Evolutionary conservation across 768 basidiomycete species (phyloP).

Genomic region (Pleurotus pulmonarius): DNA sequence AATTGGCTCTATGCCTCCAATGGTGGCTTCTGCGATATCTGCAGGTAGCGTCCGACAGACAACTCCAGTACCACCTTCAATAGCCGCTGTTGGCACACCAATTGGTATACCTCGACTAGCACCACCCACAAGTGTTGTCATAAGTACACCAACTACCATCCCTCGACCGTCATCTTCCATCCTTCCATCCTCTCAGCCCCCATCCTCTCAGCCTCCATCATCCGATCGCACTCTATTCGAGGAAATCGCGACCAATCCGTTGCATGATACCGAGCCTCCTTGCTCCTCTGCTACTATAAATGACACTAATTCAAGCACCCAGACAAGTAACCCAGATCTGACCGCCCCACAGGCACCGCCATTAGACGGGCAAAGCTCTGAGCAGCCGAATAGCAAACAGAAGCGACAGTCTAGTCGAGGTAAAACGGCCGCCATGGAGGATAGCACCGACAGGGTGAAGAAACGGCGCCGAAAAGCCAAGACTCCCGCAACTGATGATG

Average conservation of each 20-base stretch:
- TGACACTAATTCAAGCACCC: neutral
- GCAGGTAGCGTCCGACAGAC: too few species aligned
- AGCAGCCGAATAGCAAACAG: neutral
- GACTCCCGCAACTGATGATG: too few species aligned
- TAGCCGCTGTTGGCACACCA: neutral
- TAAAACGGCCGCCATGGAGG: neutral
- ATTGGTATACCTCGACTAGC: neutral
- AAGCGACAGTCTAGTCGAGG: neutral
- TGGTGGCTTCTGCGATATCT: neutral
- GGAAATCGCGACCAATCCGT: neutral
- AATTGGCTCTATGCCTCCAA: neutral
- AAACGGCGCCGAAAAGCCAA: neutral
- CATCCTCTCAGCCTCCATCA: neutral
- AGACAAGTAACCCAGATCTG: neutral
- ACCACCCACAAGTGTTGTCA: neutral
- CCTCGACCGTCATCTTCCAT: neutral
- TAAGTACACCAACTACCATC: neutral
- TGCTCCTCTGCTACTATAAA: neutral
- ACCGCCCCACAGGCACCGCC: neutral
- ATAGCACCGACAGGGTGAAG: neutral
- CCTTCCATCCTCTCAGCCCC: neutral
- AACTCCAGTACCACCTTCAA: neutral
- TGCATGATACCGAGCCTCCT: neutral
- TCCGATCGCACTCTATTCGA: neutral
- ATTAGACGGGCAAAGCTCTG: neutral